Base-by-base conservation (phyloP, 805 yeast genomes). In the Starmerella ratchasimensis region DNA sequence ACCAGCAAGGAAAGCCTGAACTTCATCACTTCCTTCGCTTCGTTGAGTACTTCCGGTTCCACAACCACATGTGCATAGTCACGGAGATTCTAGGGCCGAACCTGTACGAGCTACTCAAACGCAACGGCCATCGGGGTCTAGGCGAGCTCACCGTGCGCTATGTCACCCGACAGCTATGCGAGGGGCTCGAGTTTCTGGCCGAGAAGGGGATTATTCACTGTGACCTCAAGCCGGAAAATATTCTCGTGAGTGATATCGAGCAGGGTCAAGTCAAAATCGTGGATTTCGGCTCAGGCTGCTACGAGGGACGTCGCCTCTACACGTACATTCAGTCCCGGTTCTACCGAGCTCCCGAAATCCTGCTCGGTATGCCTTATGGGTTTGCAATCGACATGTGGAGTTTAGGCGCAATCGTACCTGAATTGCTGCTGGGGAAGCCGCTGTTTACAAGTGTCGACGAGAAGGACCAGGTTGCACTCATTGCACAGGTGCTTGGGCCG, bases 351-450 rank as follows among this genome's bases (percentile, higher is more conserved):
- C 99, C 99, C 0, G 99, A 90, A 59, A 69, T 90, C 43, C 80
- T 90, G 54, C 75, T 90, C 38, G 98, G 98, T 2, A 73, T 86
- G 42, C 69, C 76, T 27, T 90, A 90, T 58, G 74, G 93, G 3
- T 77, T 93, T 3, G 81, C 84, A 53, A 88, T 90, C 42, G 99
- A 90, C 58, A 79, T 86, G 52, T 90, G 99, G 99, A 94, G 96
- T 14, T 65, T 88, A 42, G 99, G 97, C 1, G 88, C 98, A 63
- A 94, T 90, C 25, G 63, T 90, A 43, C 95, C 96, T 11, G 98
- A 90, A 60, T 76, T 90, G 81, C 68, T 79, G 39, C 69, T 84
- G 45, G 96, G 96, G 13, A 76, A 74, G 55, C 94, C 97, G 1
- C 74, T 90, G n/a, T 90, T 90, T 63, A 94, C 86, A 60, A 97